phyloP scores from a whole-genome alignment of 805 yeast genomes.

The Brettanomyces naardenensis region DNA sequence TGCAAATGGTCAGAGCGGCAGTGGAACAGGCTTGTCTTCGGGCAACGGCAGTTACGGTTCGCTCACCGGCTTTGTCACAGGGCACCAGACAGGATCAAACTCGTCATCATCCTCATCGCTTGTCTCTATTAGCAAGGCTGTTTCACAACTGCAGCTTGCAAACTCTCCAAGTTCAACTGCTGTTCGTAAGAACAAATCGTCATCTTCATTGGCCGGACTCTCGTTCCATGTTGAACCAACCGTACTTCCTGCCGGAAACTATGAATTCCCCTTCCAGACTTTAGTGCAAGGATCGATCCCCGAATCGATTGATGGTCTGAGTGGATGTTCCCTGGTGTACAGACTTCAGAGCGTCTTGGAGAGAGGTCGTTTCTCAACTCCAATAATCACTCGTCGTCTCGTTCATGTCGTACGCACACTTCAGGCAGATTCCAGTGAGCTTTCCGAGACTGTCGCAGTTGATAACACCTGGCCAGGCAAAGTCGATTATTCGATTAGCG shows the following conservation, averaged over 20 bases:
- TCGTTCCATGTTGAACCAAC: constrained; percentile 20
- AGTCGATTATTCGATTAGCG: constrained; percentile 80
- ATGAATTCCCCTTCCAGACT: constrained; percentile 84
- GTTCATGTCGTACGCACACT: constrained; percentile 79
- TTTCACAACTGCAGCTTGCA: not conserved
- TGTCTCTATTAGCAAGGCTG: constrained; percentile 19
- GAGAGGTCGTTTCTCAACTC: constrained; percentile 67
- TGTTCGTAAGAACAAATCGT: constrained; percentile 20
- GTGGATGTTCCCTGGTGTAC: constrained; percentile 68
- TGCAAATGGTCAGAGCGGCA: constrained; percentile 1
- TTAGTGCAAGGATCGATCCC: constrained; percentile 77
- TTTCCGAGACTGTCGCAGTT: constrained; percentile 86
- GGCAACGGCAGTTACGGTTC: not conserved
- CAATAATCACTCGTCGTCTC: constrained; percentile 59
- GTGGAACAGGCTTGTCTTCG: not conserved
- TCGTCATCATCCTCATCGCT: constrained; percentile 38
- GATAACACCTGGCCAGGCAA: constrained; percentile 95
- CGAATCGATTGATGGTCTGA: constrained; percentile 86
- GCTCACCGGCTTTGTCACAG: constrained; percentile 12
- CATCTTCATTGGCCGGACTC: constrained; percentile 7
- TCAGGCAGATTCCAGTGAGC: constrained; percentile 79
- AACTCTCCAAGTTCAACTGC: constrained; percentile 7
- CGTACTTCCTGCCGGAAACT: constrained; percentile 62
- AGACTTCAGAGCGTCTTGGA: constrained; percentile 74
- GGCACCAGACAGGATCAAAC: constrained; percentile 26